Percentiles rank a stretch among this genome's conserved stretches.
These are phyloP conservation scores for Brassica incana DNA, from an alignment of 345 rosid species.

Conservation along the genomic window DNA sequence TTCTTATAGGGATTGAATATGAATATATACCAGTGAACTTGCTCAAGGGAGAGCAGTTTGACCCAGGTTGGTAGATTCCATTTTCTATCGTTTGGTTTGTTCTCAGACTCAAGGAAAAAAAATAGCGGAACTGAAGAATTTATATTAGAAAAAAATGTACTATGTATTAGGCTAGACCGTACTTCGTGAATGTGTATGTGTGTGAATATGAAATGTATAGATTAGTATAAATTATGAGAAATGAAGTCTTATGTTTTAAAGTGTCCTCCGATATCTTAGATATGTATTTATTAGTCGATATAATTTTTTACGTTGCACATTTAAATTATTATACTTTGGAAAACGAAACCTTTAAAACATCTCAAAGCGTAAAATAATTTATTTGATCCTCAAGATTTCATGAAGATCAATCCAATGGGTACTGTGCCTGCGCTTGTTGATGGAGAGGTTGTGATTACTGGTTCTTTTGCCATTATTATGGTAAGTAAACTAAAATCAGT, in stretches of 20 bases:
- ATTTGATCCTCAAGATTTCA: slow-evolving; percentile 48
- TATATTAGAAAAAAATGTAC: not conserved
- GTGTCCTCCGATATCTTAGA: not conserved
- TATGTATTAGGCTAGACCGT: not conserved
- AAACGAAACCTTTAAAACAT: not conserved
- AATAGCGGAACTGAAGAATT: not conserved
- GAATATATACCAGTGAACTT: slow-evolving; percentile 68
- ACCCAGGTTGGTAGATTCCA: slow-evolving; percentile 49
- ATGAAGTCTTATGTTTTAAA: not conserved
- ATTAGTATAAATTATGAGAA: not conserved
- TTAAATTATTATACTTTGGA: not conserved
- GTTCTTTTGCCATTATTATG: slow-evolving; percentile 75
- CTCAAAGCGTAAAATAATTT: not conserved
- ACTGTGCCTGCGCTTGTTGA: slow-evolving; percentile 75
- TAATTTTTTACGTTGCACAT: not conserved
- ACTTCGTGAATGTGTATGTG: not conserved
- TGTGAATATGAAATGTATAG: not conserved
- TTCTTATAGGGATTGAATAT: slow-evolving; percentile 55
- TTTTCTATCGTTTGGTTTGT: not conserved
- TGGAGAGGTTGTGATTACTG: slow-evolving; percentile 64
- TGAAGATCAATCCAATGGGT: slow-evolving; percentile 75
- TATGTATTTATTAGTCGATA: not conserved
- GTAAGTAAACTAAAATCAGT: slow-evolving; percentile 3
- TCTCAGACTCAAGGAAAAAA: not conserved
- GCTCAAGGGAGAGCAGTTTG: slow-evolving; percentile 54